phyloP scores from a whole-genome alignment of 148 eudicot species.

The Amaranthus cruentus region DNA sequence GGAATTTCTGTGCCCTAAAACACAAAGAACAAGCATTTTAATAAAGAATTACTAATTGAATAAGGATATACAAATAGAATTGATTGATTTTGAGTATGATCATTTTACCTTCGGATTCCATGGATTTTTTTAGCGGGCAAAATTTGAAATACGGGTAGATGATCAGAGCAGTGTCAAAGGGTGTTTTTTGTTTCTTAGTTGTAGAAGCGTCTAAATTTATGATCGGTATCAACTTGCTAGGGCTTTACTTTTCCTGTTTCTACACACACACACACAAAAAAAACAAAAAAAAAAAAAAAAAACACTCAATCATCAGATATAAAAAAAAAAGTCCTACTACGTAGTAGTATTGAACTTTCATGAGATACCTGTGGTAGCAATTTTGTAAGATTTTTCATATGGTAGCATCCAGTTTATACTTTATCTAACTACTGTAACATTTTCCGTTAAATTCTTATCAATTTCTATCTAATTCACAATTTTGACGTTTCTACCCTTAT shows the following conservation, averaged over 20 bases:
- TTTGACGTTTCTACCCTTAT: no score
- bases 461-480: no score
- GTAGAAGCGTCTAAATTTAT: constrained; percentile 16
- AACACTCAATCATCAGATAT: no score
- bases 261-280: no score
- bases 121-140: constrained; percentile 28
- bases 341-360: no score
- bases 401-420: no score
- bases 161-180: constrained; percentile 20
- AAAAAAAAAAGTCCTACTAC: no score
- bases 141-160: constrained; percentile 19
- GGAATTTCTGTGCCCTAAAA: constrained; percentile 56
- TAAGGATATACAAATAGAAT: background rate
- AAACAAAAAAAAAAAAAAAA: no score
- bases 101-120: constrained; percentile 33
- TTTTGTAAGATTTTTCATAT: no score
- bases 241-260: background rate
- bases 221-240: constrained; percentile 16
- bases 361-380: no score
- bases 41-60: background rate
- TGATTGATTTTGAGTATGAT: constrained; percentile 1
- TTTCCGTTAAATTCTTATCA: no score
- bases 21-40: constrained; percentile 7
- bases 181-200: constrained; percentile 17
- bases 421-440: no score